A percentile compares a stretch with the other conserved stretches of the same genome.
Evolutionary conservation across 768 basidiomycete genomes (phyloP).

Genomic region (Rhodosporidiobolus sp.): DNA sequence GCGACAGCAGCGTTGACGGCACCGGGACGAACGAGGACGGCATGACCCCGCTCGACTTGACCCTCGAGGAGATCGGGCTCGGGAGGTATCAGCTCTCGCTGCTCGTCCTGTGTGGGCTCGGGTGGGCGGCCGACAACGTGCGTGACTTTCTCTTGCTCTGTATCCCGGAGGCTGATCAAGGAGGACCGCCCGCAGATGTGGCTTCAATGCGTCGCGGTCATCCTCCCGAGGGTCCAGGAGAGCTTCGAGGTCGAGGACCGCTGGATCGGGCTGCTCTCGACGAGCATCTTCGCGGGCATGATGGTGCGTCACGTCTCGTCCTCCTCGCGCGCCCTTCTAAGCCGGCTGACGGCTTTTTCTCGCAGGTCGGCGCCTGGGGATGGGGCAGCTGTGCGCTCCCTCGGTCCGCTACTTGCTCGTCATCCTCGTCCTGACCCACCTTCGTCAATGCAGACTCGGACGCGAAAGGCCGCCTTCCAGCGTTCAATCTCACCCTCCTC

Average conservation of each 20-base stretch:
- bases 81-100: slow-evolving; percentile 42
- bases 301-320: slow-evolving; percentile 74
- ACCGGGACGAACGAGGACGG: too few species aligned
- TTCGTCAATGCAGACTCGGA: slow-evolving; percentile 63
- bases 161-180: not conserved
- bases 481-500: slow-evolving; percentile 88
- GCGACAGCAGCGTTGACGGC: too few species aligned
- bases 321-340: slow-evolving; percentile 51
- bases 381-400: slow-evolving; percentile 74
- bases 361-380: slow-evolving; percentile 36
- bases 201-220: slow-evolving; percentile 69
- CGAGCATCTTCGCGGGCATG: slow-evolving; percentile 93
- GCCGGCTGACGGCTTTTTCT: not conserved
- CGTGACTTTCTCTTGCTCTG: not conserved
- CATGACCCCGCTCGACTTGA: slow-evolving; percentile 65
- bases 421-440: not conserved
- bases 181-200: slow-evolving; percentile 66
- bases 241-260: slow-evolving; percentile 74
- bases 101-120: slow-evolving; percentile 80
- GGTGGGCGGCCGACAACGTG: slow-evolving; percentile 85
- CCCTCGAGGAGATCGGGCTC: slow-evolving; percentile 80
- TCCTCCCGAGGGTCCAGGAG: slow-evolving; percentile 88
- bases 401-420: not conserved
- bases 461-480: slow-evolving; percentile 76
- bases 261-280: slow-evolving; percentile 75